phyloP scores from a whole-genome alignment of 1,139 yeast species.

The Arxiozyma slooffiae region DNA sequence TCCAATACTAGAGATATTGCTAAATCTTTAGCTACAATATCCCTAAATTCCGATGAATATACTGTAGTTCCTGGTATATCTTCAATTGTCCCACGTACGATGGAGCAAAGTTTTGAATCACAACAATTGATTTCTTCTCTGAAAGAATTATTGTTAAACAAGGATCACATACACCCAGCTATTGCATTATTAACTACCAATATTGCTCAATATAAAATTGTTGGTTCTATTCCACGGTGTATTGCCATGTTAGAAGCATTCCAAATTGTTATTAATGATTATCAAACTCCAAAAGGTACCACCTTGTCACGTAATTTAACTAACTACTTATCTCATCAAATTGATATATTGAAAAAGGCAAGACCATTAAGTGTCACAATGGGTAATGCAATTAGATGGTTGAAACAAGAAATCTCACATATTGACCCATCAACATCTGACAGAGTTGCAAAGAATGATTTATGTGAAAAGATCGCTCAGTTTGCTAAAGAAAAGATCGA shows the following conservation, averaged over 20 bases:
- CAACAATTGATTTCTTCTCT: conserved; percentile 24
- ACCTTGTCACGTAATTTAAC: conserved; percentile 84
- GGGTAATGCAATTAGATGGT: conserved; percentile 98
- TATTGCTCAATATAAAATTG: conserved; percentile 72
- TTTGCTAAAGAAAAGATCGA: conserved; percentile 81
- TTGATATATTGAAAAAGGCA: conserved; percentile 82
- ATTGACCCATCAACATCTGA: conserved; percentile 48
- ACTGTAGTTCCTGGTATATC: conserved; percentile 28
- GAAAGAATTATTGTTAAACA: conserved; percentile 28
- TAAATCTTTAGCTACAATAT: conserved; percentile 21
- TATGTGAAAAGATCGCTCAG: conserved; percentile 62
- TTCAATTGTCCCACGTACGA: conserved; percentile 25
- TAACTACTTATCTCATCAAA: conserved; percentile 83
- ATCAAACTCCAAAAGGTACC: conserved; percentile 75
- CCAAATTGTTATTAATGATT: conserved; percentile 68
- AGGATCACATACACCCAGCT: conserved; percentile 73
- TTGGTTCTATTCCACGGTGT: conserved; percentile 85
- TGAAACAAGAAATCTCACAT: conserved; percentile 83
- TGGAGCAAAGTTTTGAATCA: conserved; percentile 20
- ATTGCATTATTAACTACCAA: conserved; percentile 70
- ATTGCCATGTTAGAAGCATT: conserved; percentile 79
- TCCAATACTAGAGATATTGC: conserved; percentile 18
- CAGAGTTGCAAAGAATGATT: conserved; percentile 56
- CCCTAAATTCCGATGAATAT: conserved; percentile 21
- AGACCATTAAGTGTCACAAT: conserved; percentile 87